Base-by-base conservation (phyloP, 768 basidiomycete genomes). In the Hygrophoropsis aurantiaca region DNA sequence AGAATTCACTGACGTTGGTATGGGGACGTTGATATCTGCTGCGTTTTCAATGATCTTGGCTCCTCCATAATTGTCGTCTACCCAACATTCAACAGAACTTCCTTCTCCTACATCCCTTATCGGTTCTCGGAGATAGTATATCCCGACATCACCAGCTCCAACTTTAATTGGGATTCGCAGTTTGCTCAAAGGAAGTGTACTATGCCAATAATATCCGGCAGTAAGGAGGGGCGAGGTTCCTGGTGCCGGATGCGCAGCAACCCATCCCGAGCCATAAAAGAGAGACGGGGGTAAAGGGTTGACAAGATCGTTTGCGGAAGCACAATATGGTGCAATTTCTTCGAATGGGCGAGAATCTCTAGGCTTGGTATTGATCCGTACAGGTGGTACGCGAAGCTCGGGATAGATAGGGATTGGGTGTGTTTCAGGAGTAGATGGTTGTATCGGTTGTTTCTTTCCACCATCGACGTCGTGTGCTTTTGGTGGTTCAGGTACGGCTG, bases 251-350 rank as follows among this genome's bases (percentile, higher is more conserved):
- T 94, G 90, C 58, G 78, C 80, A 1, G 80, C 80, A 50, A 78
- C 75, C 95, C 95, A 99, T 5, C 97, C 97, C 0, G 87, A 85
- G 24, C 94, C 97, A 51, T 87, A 89, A 72, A 98, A 98, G 56
- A 97, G 70, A 24, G 90, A 90, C 0, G 86, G 82, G n/a, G 95
- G 95, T 0, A 98, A 77, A 1, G 97, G 97, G 70, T 98, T 97
- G 67, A 99, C 91, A 42, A 98, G 75, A 64, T 99, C 94, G 67
- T 97, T 95, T n/a, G 97, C 97, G 18, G 85, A 87, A 0, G 91
- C 93, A 66, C 97, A 98, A 71, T 78, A 93, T 6, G 95, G 97
- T 32, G 82, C 77, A 42, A 95, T 81, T 66, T 98, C 97, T 62
- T 89, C 81, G 65, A 87, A 95, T 3, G 80, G 74, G 1, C 71